These are phyloP conservation scores for Cryptococcus sp. DNA, from an alignment of 1,284 basidiomycete species.

Conservation along the genomic window DNA sequence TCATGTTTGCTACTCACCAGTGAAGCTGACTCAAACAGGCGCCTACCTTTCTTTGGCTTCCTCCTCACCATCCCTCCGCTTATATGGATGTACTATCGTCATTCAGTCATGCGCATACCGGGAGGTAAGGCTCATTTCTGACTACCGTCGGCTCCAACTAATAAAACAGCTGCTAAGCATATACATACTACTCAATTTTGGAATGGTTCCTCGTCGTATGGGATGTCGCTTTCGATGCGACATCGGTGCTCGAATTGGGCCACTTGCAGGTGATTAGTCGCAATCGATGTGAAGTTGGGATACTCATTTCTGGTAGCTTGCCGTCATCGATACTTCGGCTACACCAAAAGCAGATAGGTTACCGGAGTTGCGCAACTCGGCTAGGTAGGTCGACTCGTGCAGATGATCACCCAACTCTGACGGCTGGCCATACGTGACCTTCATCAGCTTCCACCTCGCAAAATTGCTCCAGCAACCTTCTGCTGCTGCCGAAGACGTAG, in stretches of 20 bases:
- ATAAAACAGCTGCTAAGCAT: conserved; percentile 59
- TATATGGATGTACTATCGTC: conserved; percentile 80
- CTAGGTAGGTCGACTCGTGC: not conserved
- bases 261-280: conserved; percentile 38
- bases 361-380: not conserved
- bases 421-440: too few species aligned
- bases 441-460: too few species aligned
- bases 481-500: not conserved
- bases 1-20: not conserved
- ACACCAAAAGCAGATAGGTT: conserved; percentile 5
- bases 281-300: not conserved
- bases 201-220: conserved; percentile 82
- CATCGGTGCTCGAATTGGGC: conserved; percentile 64
- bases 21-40: conserved; percentile 6
- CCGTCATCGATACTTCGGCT: conserved; percentile 23
- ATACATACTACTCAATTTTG: conserved; percentile 79
- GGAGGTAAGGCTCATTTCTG: conserved; percentile 61
- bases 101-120: conserved; percentile 73
- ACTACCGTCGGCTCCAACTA: too few species aligned
- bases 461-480: too few species aligned
- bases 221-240: conserved; percentile 76
- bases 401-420: too few species aligned
- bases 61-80: conserved; percentile 70
- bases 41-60: conserved; percentile 56
- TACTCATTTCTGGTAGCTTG: conserved; percentile 22